Base-by-base conservation (phyloP, 768 basidiomycete genomes). In the Kwoniella sp. region DNA sequence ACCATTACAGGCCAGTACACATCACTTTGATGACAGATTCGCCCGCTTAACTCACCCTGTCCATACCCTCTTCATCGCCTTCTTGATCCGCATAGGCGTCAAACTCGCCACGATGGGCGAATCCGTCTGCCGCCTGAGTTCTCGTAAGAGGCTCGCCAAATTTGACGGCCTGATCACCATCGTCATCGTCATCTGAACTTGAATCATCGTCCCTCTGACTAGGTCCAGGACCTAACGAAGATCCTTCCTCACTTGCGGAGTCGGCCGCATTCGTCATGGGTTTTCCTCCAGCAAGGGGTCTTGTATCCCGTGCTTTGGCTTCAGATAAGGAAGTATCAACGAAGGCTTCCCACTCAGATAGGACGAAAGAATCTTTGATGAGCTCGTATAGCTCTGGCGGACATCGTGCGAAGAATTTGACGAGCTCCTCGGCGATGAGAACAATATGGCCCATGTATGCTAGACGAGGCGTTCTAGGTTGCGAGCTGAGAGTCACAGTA, bases 391-490 rank as follows among this genome's bases (percentile, higher is more conserved):
- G 83, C 29, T 93, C 91, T 17, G 85, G 83, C 0, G 94, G 92
- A 81, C 91, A 93, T 56, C 90, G 88, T 22, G 91, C 88, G 63
- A 98, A 85, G 9, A 94, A 90, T 60, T 87, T 87, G 76, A 96
- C 88, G 21, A 96, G 88, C 73, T 98, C 95, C 79, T 97, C 96
- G 0, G 93, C 88, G 70, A 99, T 92, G 68, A 97, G 86, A 13
- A 90, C 90, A 17, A 98, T 85, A 78, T 99, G 94, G 0, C 95
- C 95, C 95, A 98, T 98, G 81, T 91, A 95, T 2, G 93, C 94
- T 47, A 95, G 79, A 27, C 94, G 71, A 33, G 72, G 71, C 1
- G 62, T 58, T 30, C 60, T 49, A n/a, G 88, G 87, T 77, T 88
- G 88, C 47, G 85, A 78, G 68, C 89, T 90, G 72, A 55, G 1